A percentile compares a stretch with the other conserved stretches of the same genome.
Conservation (phyloP, 345 rosid genomes). For the Hypericum perforatum region DNA sequence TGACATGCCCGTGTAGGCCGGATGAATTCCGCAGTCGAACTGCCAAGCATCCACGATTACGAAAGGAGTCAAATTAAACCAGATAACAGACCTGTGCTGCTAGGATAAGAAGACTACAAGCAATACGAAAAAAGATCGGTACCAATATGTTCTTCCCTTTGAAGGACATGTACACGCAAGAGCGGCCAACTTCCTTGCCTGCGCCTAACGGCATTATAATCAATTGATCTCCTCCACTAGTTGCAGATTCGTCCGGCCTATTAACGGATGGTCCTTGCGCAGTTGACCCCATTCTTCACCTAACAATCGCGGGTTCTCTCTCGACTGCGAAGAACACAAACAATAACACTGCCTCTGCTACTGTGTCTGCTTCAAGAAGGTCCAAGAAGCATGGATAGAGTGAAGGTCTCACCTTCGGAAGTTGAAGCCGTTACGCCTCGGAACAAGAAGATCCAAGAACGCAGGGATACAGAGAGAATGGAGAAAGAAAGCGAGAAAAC, state of each 20-base stretch:
- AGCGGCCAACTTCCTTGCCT: constrained; percentile 90
- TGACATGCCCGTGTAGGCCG: constrained; percentile 83
- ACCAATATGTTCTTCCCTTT: constrained; percentile 76
- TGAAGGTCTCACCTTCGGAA: too few species aligned
- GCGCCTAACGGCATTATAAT: constrained; percentile 80
- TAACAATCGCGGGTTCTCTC: too few species aligned
- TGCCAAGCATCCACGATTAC: constrained; percentile 13
- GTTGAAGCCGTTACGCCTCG: too few species aligned
- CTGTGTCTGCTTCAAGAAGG: too few species aligned
- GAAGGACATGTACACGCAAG: constrained; percentile 83
- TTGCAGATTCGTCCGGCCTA: constrained; percentile 48
- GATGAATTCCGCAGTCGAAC: constrained; percentile 96
- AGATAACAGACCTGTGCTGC: neutral
- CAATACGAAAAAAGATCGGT: neutral
- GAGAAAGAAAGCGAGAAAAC: too few species aligned
- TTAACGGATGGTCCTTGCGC: constrained; percentile 42
- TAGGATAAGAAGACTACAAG: neutral
- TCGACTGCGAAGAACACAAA: too few species aligned
- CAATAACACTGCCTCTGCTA: too few species aligned
- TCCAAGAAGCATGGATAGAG: too few species aligned
- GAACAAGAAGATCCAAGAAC: too few species aligned
- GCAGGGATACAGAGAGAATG: too few species aligned
- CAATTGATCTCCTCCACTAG: constrained; percentile 68
- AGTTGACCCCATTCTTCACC: constrained; percentile 38
- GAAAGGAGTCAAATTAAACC: neutral